Conservation (phyloP, 257 asterid genomes). For the Gentiana macrophylla region DNA sequence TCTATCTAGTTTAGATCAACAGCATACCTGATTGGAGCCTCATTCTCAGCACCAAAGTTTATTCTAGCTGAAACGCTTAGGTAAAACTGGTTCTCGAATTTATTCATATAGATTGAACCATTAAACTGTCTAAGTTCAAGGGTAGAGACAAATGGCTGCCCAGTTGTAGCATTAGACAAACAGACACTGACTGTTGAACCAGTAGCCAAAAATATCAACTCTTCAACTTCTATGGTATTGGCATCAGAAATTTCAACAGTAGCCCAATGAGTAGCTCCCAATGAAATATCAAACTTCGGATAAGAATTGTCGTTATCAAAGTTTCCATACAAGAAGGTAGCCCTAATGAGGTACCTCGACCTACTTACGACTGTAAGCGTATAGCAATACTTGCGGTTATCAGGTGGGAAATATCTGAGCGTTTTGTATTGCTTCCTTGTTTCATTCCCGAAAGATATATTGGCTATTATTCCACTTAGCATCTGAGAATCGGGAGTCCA, state of each 20-base stretch:
- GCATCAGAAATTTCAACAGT: conserved; percentile 88
- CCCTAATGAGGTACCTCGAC: conserved; percentile 80
- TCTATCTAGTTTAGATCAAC: neutral
- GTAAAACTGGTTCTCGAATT: conserved; percentile 60
- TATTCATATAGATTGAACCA: conserved; percentile 65
- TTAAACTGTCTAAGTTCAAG: conserved; percentile 93
- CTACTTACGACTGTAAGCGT: conserved; percentile 56
- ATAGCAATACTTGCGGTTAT: conserved; percentile 81
- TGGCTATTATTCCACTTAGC: conserved; percentile 41
- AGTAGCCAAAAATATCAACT: conserved; percentile 79
- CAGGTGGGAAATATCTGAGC: conserved; percentile 79
- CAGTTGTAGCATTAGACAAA: conserved; percentile 96
- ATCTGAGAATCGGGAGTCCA: conserved; percentile 70
- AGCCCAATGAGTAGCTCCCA: conserved; percentile 92
- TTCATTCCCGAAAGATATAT: conserved; percentile 53
- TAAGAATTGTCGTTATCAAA: conserved; percentile 67
- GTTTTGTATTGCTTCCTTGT: conserved; percentile 57
- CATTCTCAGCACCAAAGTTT: conserved; percentile 81
- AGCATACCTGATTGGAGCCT: conserved; percentile 64
- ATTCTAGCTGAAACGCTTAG: conserved; percentile 89
- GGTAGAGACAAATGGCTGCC: conserved; percentile 89
- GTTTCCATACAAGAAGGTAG: conserved; percentile 83
- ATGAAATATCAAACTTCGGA: conserved; percentile 85
- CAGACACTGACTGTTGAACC: conserved; percentile 74
- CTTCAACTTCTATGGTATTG: conserved; percentile 54